These are phyloP conservation scores for Hymenoscyphus albidus DNA, from an alignment of 2,329 filamentous ascomycete genomes.

Conservation along the genomic window DNA sequence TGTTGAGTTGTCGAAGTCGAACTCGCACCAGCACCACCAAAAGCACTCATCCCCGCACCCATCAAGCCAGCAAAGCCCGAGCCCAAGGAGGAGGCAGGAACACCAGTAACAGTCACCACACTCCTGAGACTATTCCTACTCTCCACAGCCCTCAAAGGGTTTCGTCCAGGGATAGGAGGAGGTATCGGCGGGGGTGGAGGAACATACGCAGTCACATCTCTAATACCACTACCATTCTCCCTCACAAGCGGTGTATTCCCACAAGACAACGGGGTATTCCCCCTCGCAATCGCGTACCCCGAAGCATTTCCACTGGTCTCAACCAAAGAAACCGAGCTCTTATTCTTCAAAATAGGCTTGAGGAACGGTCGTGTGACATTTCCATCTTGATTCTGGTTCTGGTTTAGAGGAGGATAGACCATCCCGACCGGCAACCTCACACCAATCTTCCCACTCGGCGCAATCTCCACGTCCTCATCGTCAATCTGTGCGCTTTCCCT, in stretches of 20 bases:
- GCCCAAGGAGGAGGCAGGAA: too few relatives aligned
- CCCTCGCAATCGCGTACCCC: background rate
- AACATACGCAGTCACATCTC: slow-evolving; percentile 6
- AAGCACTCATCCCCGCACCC: too few relatives aligned
- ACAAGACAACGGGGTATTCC: background rate
- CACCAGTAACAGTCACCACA: slow-evolving; percentile 14
- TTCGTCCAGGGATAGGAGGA: slow-evolving; percentile 23
- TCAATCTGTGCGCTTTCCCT: slow-evolving; percentile 50
- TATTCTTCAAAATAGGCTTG: slow-evolving; percentile 32
- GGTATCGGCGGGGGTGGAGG: slow-evolving; percentile 24
- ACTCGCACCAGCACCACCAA: too few relatives aligned
- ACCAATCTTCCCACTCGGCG: slow-evolving; percentile 11
- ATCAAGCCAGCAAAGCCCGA: too few relatives aligned
- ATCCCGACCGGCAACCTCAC: slow-evolving; percentile 28
- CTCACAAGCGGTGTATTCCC: background rate
- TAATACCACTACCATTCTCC: too few relatives aligned
- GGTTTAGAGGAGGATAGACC: slow-evolving; percentile 17
- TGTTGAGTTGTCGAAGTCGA: too few relatives aligned
- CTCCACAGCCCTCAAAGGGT: slow-evolving; percentile 21
- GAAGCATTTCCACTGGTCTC: slow-evolving; percentile 15
- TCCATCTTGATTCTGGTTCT: background rate
- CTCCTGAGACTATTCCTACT: slow-evolving; percentile 25
- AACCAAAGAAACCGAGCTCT: slow-evolving; percentile 23
- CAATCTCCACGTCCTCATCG: slow-evolving; percentile 34
- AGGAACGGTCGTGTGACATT: slow-evolving; percentile 13